Evolutionary conservation across 208 protist genomes (phyloP).

Genomic region (Wallacemonas sp.): DNA sequence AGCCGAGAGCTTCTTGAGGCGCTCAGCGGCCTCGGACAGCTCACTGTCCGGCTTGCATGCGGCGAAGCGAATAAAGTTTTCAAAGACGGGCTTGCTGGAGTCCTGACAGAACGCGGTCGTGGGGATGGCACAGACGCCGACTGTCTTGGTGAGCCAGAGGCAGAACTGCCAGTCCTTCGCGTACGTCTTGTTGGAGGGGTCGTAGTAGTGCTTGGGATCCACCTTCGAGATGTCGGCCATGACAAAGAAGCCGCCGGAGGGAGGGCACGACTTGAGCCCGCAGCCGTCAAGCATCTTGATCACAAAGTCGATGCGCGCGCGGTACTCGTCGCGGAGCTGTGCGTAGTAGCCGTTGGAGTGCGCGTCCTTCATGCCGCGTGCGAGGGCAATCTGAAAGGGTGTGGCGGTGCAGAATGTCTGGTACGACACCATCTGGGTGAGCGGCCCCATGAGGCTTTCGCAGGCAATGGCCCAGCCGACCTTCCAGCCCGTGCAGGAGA

Average conservation of each 20-base stretch:
- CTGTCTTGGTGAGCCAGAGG: constrained; percentile 82
- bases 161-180: constrained; percentile 88
- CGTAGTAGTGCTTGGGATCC: constrained; percentile 63
- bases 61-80: constrained; percentile 83
- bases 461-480: constrained; percentile 84
- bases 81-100: constrained; percentile 47
- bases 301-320: constrained; percentile 42
- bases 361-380: constrained; percentile 59
- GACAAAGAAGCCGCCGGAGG: constrained; percentile 88
- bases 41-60: constrained; percentile 88
- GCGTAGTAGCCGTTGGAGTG: constrained; percentile 63
- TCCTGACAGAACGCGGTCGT: constrained; percentile 74
- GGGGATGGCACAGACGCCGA: constrained; percentile 89
- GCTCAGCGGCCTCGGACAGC: constrained; percentile 38
- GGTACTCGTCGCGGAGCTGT: constrained; percentile 45
- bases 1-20: constrained; percentile 54
- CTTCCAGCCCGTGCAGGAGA: constrained; percentile 94
- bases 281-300: constrained; percentile 34
- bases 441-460: constrained; percentile 34
- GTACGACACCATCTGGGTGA: constrained; percentile 64
- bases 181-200: constrained; percentile 44
- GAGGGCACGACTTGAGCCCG: constrained; percentile 48
- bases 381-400: constrained; percentile 87
- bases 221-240: constrained; percentile 82
- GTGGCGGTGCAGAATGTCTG: constrained; percentile 88